phyloP scores from a whole-genome alignment of 179 eudicot species.

The Silene noctiflora region DNA sequence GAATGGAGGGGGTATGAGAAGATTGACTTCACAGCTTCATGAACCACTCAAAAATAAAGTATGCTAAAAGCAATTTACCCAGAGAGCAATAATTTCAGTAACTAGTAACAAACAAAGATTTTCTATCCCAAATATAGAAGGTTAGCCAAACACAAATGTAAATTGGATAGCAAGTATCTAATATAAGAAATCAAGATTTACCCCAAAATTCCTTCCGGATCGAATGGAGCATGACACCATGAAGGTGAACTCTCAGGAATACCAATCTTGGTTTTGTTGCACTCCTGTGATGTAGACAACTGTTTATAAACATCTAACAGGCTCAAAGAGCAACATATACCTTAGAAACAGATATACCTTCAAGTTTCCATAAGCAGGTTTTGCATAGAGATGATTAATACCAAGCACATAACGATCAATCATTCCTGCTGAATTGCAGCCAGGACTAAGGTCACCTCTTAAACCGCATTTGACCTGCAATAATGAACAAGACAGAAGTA shows the following conservation, averaged over 20 bases:
- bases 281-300: constrained; percentile 40
- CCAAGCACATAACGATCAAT: constrained; percentile 82
- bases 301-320: constrained; percentile 14
- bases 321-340: not conserved
- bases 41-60: too few species aligned
- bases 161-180: not conserved
- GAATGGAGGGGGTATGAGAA: too few species aligned
- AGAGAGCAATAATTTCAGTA: too few species aligned
- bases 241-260: constrained; percentile 54
- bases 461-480: constrained; percentile 62
- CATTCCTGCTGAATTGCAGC: constrained; percentile 85
- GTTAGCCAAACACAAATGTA: not conserved
- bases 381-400: constrained; percentile 59
- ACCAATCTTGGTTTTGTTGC: constrained; percentile 50
- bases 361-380: constrained; percentile 61
- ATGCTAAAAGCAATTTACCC: too few species aligned
- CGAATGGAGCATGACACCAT: constrained; percentile 91
- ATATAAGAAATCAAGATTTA: constrained; percentile 16
- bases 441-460: constrained; percentile 83
- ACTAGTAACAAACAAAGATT: too few species aligned
- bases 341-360: constrained; percentile 45
- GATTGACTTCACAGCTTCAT: too few species aligned
- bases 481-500: constrained; percentile 1
- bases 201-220: constrained; percentile 93
- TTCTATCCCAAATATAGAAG: not conserved